Conservation (phyloP, 129 eudicot species). For the Kitagawia praeruptora region DNA sequence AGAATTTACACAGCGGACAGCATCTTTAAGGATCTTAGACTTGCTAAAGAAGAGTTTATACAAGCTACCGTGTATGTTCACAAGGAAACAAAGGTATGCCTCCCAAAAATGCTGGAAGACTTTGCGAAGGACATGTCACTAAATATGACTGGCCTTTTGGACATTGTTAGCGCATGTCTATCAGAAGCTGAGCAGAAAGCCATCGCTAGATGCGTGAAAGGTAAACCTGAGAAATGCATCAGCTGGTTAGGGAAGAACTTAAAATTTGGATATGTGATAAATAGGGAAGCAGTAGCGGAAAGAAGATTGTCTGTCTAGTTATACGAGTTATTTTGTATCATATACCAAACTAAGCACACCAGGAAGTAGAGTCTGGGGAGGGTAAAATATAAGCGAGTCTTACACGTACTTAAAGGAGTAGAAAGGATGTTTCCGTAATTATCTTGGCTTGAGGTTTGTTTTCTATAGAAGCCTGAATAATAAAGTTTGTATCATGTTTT, state of each 20-base stretch:
- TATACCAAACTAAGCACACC: constrained; percentile 8
- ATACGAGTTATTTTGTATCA: constrained; percentile 6
- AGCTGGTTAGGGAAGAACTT: constrained; percentile 64
- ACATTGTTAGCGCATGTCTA: constrained; percentile 41
- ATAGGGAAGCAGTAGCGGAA: constrained; percentile 38
- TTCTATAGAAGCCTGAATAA: constrained; percentile 16
- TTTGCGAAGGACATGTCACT: constrained; percentile 72
- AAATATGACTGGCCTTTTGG: constrained; percentile 42
- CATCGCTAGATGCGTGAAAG: constrained; percentile 29
- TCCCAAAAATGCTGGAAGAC: constrained; percentile 58
- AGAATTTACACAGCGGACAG: constrained; percentile 61
- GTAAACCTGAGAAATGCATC: constrained; percentile 43
- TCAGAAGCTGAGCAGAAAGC: constrained; percentile 51
- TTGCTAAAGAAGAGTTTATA: constrained; percentile 69
- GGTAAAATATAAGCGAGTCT: background rate
- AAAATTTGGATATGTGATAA: constrained; percentile 64
- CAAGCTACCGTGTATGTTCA: constrained; percentile 53
- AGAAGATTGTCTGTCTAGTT: constrained; percentile 24
- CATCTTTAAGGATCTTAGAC: constrained; percentile 57
- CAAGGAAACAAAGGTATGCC: constrained; percentile 51
- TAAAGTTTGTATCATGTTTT: constrained; percentile 1
- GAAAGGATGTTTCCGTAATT: background rate
- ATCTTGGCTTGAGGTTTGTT: background rate
- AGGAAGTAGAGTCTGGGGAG: background rate
- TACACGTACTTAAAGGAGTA: background rate